Evolutionary conservation across 192 early-diverging fungal species (phyloP).

Genomic region (Cetraspora pellucida): DNA sequence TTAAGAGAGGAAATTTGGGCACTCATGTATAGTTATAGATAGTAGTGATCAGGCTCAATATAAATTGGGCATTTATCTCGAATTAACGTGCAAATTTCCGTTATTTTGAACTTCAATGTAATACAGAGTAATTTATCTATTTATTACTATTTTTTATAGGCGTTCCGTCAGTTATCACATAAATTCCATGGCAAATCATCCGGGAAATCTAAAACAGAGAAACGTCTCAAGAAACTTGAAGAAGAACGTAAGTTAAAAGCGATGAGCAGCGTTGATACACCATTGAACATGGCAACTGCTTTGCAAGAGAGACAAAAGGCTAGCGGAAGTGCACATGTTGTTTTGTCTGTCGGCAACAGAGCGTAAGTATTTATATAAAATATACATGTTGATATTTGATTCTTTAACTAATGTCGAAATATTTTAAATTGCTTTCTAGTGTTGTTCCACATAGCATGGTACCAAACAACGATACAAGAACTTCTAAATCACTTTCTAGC

Average conservation of each 20-base stretch:
- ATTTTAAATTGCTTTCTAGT: conserved; percentile 30
- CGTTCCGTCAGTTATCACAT: conserved; percentile 87
- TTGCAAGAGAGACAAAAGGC: conserved; percentile 71
- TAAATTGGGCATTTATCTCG: no score
- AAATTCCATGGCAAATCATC: conserved; percentile 94
- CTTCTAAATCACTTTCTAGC: conserved; percentile 2
- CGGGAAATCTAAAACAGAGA: conserved; percentile 95
- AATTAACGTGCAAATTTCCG: no score
- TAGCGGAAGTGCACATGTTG: conserved; percentile 77
- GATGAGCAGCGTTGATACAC: conserved; percentile 73
- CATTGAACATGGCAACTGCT: conserved; percentile 73
- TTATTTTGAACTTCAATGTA: neutral
- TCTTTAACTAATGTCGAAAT: neutral
- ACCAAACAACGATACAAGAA: conserved; percentile 16
- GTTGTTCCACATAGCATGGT: conserved; percentile 44
- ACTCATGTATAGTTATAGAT: no score
- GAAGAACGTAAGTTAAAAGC: conserved; percentile 77
- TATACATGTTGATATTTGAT: neutral
- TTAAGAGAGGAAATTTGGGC: no score
- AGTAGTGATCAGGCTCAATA: no score
- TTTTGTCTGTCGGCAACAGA: conserved; percentile 78
- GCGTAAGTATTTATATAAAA: conserved; percentile 41
- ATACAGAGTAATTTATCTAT: neutral
- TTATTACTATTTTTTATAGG: conserved; percentile 47
- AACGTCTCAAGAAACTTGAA: conserved; percentile 77